Evolutionary conservation across 805 yeast genomes (phyloP).

Genomic region (Pichia insulana): DNA sequence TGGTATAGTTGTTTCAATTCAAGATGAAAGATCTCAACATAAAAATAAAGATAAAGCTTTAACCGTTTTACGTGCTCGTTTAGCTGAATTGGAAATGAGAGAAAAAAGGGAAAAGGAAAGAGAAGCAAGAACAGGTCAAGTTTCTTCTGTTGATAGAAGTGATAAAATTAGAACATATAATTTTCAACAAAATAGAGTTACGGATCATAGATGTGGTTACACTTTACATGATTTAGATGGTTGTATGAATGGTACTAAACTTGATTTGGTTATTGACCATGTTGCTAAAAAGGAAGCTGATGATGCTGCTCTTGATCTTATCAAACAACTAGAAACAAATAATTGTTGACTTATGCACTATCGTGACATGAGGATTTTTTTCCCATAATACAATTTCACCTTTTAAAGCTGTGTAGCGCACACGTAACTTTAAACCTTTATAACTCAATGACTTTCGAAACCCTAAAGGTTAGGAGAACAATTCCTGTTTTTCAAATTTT

Average conservation of each 20-base stretch:
- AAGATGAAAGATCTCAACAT: constrained; percentile 93
- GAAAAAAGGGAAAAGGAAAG: constrained; percentile 59
- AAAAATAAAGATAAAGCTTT: constrained; percentile 90
- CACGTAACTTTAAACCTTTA: too few species aligned
- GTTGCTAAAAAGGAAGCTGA: constrained; percentile 40
- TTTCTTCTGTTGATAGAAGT: constrained; percentile 78
- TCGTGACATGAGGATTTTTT: too few species aligned
- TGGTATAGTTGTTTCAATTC: constrained; percentile 82
- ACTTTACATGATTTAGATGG: constrained; percentile 70
- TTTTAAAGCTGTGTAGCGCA: too few species aligned
- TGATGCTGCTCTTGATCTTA: constrained; percentile 33
- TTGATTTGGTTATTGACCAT: constrained; percentile 48
- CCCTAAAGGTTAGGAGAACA: too few species aligned
- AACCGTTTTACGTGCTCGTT: constrained; percentile 66
- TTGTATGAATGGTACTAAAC: constrained; percentile 49
- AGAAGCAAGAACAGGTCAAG: constrained; percentile 69
- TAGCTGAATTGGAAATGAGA: constrained; percentile 71
- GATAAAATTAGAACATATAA: constrained; percentile 94
- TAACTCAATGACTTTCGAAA: too few species aligned
- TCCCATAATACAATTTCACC: too few species aligned
- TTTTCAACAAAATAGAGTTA: constrained; percentile 83
- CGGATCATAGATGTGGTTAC: constrained; percentile 86
- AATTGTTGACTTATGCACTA: too few species aligned
- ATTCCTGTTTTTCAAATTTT: too few species aligned
- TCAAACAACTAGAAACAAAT: constrained; percentile 17